Evolutionary conservation across 2,329 filamentous ascomycete genomes (phyloP), one percentile per base, ranked within the genome.

Genomic region (Diaporthe citrichinensis): DNA sequence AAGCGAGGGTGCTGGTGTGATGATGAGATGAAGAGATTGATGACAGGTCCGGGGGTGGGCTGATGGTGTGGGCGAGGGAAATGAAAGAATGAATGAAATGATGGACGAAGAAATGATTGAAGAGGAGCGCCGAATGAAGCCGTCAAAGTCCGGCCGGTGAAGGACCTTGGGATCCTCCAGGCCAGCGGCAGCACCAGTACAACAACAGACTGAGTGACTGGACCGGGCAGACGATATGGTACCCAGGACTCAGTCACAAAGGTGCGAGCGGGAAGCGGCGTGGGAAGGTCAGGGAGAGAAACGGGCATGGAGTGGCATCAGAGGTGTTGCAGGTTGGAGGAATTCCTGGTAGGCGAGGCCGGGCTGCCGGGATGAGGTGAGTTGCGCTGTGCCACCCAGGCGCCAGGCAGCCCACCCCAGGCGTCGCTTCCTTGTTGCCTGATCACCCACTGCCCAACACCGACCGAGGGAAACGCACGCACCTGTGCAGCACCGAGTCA

Each of bases 241-340:
- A 58, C 31, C 31, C 20, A 20, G 28, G 41, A 36, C 31, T 57
- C 23, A 62, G 39, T 62, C 41, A 15, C 39, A n/a, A 62, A 62
- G 59, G 25, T 23, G 39, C n/a, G 59, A 34, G 61, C 41, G 41
- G 28, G 28, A 49, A 44, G 61, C 61, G 10, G 61, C 31, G 41
- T 46, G 59, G 39, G 61, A 67, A 49, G 44, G 61, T 23, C 44
- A 49, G 41, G 41, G 28, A 67, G 41, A 49, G 61, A 41, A 53
- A 41, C 65, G 65, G 46, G 34, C 65, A 68, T 39, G 44, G 62
- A 51, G 62, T 46, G 62, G 62, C 62, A 51, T 68, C 65, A 53
- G 65, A 68, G 65, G 34, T 69, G 65, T 69, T 55, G 65, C 65
- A 69, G 65, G 65, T 69, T 69, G 23, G 46, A 61, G 58, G 36